Evolutionary conservation across 2,329 filamentous ascomycete genomes (phyloP), one percentile per base, ranked within the genome.

Genomic region (Gaeumannomyces sp.): DNA sequence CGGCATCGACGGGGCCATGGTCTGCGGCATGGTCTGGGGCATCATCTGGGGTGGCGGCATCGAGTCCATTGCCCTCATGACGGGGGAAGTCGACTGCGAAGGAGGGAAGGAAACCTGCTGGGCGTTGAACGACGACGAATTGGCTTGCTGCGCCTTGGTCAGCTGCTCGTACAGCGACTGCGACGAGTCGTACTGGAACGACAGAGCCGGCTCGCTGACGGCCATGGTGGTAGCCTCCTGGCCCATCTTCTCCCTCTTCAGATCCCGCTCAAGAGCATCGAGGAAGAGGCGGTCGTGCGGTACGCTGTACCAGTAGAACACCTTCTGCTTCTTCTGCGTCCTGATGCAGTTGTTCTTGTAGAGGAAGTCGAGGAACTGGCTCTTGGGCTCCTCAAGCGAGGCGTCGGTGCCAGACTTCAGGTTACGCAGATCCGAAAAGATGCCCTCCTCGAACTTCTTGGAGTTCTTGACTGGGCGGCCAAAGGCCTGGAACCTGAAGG

Each of bases 331-430:
- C 88, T 99, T 99, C 79, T 99, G 95, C 53, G 95, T 99, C 71
- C 95, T 89, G 72, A 99, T 99, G 85, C 95, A 99, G 83, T 99
- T 99, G 86, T 99, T 99, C 85, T 99, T 99, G 87, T 99, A 99
- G 59, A 99, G 84, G 77, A 98, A 99, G 79, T 99, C 95, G 67
- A 99, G 86, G 80, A 99, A 99, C 1, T 91, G 89, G 80, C 94
- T 98, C 85, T 99, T 99, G 65, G 95, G 95, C 82, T 99, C 95
- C 80, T 99, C 95, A 67, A 99, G 87, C 58, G 95, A 97, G 61
- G 95, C 95, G 82, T 99, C 95, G 72, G 94, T 98, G 69, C 95
- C 95, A 29, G 95, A 96, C 81, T 99, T 99, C 71, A 99, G 85
- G 77, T 99, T 99, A 78, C 95, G 91, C 76, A 99, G 82, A 76